Percentiles rank a stretch among this genome's conserved stretches.
These are phyloP conservation scores for Claviceps monticola DNA, from an alignment of 2,329 filamentous ascomycete genomes.

Conservation along the genomic window DNA sequence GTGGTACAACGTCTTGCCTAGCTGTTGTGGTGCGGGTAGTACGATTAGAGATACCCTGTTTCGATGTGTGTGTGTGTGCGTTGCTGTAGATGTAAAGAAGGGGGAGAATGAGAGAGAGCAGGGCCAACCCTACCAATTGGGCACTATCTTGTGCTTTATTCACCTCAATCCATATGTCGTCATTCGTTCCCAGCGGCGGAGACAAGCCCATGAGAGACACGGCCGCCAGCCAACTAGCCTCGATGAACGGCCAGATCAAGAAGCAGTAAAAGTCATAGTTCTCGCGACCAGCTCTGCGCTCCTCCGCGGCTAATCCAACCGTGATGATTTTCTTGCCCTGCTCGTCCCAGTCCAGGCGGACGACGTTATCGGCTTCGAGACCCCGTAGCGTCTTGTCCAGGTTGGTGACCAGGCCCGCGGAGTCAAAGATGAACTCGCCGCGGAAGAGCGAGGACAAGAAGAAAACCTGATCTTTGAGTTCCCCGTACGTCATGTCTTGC, in stretches of 20 bases:
- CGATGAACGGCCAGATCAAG: conserved; percentile 95
- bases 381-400: conserved; percentile 65
- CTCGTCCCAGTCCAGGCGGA: conserved; percentile 48
- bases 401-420: conserved; percentile 69
- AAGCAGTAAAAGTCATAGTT: conserved; percentile 99
- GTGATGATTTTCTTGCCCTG: conserved; percentile 40
- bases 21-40: conserved; percentile 27
- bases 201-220: conserved; percentile 78
- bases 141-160: conserved; percentile 68
- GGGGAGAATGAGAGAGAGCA: neutral
- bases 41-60: neutral
- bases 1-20: conserved; percentile 94
- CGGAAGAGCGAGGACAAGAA: conserved; percentile 92
- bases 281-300: conserved; percentile 68
- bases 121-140: conserved; percentile 47
- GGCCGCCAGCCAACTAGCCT: conserved; percentile 82
- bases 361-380: conserved; percentile 65
- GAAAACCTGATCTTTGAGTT: conserved; percentile 63
- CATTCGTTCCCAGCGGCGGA: conserved; percentile 46
- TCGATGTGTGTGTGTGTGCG: neutral
- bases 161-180: conserved; percentile 65
- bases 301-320: conserved; percentile 61
- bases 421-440: conserved; percentile 92
- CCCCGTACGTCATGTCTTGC: conserved; percentile 63
- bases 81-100: neutral